Evolutionary conservation across 768 basidiomycete genomes (phyloP).

Genomic region (Pulveroboletus sp.): DNA sequence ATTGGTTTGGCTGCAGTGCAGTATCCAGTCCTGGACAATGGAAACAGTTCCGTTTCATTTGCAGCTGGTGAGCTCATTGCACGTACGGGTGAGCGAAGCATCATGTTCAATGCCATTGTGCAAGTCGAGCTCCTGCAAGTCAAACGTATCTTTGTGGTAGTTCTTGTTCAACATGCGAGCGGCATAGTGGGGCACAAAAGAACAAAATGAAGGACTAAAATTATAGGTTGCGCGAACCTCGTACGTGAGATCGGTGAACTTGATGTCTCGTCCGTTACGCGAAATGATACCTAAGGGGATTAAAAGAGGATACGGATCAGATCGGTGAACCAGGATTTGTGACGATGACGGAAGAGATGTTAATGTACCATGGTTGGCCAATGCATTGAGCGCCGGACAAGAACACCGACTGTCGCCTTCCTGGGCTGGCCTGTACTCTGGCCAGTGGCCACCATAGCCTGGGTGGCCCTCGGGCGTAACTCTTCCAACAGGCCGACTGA

Average conservation of each 20-base stretch:
- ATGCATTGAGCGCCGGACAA: constrained; percentile 72
- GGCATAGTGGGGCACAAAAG: constrained; percentile 57
- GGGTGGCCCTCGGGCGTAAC: constrained; percentile 53
- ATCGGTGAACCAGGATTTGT: neutral
- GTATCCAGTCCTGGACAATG: constrained; percentile 48
- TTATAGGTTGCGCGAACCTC: constrained; percentile 59
- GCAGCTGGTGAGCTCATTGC: neutral
- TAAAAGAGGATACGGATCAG: neutral
- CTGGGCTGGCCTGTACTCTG: constrained; percentile 53
- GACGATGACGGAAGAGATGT: no score
- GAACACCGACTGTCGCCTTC: constrained; percentile 66
- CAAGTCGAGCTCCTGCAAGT: constrained; percentile 61
- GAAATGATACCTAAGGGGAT: constrained; percentile 38
- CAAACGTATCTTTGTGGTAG: constrained; percentile 54
- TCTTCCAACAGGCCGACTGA: constrained; percentile 37
- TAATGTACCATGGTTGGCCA: constrained; percentile 77
- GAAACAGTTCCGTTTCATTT: neutral
- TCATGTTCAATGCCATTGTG: constrained; percentile 57
- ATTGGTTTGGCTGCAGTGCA: constrained; percentile 46
- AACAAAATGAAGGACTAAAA: constrained; percentile 63
- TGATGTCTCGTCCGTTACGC: constrained; percentile 65
- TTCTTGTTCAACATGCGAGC: constrained; percentile 53
- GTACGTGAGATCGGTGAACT: constrained; percentile 44
- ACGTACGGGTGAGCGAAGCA: constrained; percentile 31
- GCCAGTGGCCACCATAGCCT: constrained; percentile 66